These are phyloP conservation scores for Colletotrichum nymphaeae DNA, from an alignment of 2,329 filamentous ascomycete species.

Conservation along the genomic window DNA sequence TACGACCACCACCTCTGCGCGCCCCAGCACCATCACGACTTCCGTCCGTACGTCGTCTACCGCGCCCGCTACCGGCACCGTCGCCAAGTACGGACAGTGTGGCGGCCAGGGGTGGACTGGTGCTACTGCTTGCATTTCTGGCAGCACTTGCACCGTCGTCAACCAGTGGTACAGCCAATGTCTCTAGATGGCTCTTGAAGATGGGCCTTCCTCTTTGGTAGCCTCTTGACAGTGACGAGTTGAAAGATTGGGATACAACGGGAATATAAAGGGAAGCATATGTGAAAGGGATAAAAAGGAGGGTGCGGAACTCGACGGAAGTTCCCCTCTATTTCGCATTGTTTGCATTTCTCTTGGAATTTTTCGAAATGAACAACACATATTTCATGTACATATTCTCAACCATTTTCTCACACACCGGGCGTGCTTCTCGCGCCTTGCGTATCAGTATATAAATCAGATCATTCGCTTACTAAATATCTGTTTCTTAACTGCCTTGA, in stretches of 20 bases:
- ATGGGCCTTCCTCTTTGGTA: too few relatives aligned
- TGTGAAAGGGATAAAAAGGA: slow-evolving; percentile 8
- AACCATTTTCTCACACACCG: neutral
- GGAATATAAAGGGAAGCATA: slow-evolving; percentile 2
- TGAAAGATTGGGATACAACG: neutral
- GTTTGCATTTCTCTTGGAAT: slow-evolving; percentile 3
- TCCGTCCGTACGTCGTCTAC: neutral
- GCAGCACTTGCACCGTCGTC: slow-evolving; percentile 48
- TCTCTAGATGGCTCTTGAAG: slow-evolving; percentile 41
- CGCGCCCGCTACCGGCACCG: slow-evolving; percentile 33
- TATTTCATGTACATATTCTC: slow-evolving; percentile 30
- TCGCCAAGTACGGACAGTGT: slow-evolving; percentile 50
- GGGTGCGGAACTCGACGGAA: slow-evolving; percentile 1
- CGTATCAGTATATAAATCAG: slow-evolving; percentile 30
- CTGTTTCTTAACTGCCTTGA: neutral
- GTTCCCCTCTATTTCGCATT: neutral
- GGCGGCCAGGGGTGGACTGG: slow-evolving; percentile 50
- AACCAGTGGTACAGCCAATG: slow-evolving; percentile 58
- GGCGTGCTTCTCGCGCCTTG: slow-evolving; percentile 4
- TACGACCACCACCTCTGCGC: slow-evolving; percentile 1
- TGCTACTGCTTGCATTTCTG: slow-evolving; percentile 47
- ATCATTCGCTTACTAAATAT: slow-evolving; percentile 20
- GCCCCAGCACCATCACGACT: slow-evolving; percentile 15
- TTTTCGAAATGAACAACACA: neutral
- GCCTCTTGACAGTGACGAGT: neutral